phyloP scores from a whole-genome alignment of 2,329 filamentous ascomycete species.

The Colletotrichum coccodes region DNA sequence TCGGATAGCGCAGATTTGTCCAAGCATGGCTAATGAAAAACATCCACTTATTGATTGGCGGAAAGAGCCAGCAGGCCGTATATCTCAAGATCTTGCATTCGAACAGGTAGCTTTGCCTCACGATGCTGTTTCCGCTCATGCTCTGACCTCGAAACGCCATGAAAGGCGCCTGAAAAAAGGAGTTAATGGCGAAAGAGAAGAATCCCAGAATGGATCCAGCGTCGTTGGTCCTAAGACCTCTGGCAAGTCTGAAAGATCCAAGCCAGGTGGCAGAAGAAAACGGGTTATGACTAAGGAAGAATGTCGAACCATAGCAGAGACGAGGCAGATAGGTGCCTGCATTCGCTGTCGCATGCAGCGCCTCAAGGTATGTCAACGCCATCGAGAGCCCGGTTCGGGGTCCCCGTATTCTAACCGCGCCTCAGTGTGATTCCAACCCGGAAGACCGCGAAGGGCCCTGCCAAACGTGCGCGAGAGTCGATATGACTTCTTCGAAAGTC shows the following conservation, averaged over 20 bases:
- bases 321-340: constrained; percentile 51
- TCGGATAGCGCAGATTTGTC: too few relatives aligned
- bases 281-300: constrained; percentile 37
- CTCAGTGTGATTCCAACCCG: constrained; percentile 50
- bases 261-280: background rate
- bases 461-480: constrained; percentile 49
- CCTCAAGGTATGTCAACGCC: constrained; percentile 48
- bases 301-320: constrained; percentile 46
- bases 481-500: constrained; percentile 54
- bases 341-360: constrained; percentile 57
- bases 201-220: background rate
- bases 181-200: too few relatives aligned
- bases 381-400: background rate
- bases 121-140: too few relatives aligned
- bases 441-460: constrained; percentile 47
- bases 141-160: too few relatives aligned
- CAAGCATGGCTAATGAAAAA: too few relatives aligned
- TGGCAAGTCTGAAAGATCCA: background rate
- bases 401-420: background rate
- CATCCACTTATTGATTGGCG: too few relatives aligned
- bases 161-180: too few relatives aligned
- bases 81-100: too few relatives aligned
- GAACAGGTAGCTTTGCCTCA: too few relatives aligned
- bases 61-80: too few relatives aligned
- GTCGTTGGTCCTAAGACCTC: background rate